Base-by-base conservation (phyloP, 805 yeast genomes). In the Cyberlindnera bimundalis region DNA sequence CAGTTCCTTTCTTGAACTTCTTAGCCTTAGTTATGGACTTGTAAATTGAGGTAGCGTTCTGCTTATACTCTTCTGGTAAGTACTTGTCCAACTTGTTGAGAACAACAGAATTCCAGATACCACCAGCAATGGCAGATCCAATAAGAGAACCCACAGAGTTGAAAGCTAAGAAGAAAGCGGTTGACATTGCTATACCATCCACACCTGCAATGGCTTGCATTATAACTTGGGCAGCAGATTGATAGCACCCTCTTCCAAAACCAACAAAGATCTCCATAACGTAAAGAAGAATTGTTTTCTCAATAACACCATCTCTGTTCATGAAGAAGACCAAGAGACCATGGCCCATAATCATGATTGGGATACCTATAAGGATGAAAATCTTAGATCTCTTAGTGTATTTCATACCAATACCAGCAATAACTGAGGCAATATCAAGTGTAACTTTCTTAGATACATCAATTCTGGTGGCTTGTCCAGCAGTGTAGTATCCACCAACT, bases 391-490 rank as follows among this genome's bases (percentile, higher is more conserved):
- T 46, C 33, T 53, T 58, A 33, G 58, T 56, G 45, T 53, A 58
- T 45, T 58, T 58, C 63, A 59, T 58, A 7, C 39, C 37, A 14
- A 55, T n/a, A 42, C 65, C 63, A 29, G 42, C 42, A 3, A 58
- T 32, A n/a, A 60, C 50, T 15, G 57, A 47, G 15, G 55, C 55
- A 29, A 59, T 51, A 29, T 60, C 58, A 21, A 55, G 19, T 13
- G 56, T 46, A 29, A 46, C 58, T 43, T 57, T 60, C 45, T 59
- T 60, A 31, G 66, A 50, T 20, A 51, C 44, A 49, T 60, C 59
- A 33, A 62, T 50, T 51, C 64, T 58, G 13, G 53, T 42, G 18
- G 63, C 61, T 36, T 55, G 49, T 20, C 64, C 64, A 20, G 53
- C 57, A 20, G 53, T 44, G 43, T 40, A 50, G 38, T 56, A 53